Evolutionary conservation across 768 basidiomycete genomes (phyloP).

Genomic region (Kwoniella dendrophila): DNA sequence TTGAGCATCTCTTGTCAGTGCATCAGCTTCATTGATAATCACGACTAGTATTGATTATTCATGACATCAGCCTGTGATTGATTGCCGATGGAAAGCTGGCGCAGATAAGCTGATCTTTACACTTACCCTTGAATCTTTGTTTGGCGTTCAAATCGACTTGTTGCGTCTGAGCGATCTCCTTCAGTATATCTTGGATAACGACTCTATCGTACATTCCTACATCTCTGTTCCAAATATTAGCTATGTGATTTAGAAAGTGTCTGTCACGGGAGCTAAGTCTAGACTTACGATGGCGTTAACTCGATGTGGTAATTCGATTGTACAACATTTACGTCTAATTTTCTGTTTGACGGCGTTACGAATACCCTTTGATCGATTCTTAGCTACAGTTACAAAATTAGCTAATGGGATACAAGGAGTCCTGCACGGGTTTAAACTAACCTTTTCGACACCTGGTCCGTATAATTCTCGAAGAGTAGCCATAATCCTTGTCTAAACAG

Average conservation of each 20-base stretch:
- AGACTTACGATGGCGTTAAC: constrained; percentile 84
- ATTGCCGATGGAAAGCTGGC: neutral
- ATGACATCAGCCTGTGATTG: neutral
- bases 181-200: constrained; percentile 93
- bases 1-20: constrained; percentile 91
- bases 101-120: constrained; percentile 1
- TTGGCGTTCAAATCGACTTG: constrained; percentile 94
- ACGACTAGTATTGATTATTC: constrained; percentile 68
- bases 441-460: constrained; percentile 91
- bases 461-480: constrained; percentile 86
- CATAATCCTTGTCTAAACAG: constrained; percentile 72
- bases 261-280: neutral
- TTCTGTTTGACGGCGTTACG: constrained; percentile 87
- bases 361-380: constrained; percentile 98
- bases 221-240: constrained; percentile 64
- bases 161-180: constrained; percentile 98
- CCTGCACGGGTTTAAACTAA: constrained; percentile 51
- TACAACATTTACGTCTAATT: constrained; percentile 93
- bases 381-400: constrained; percentile 62
- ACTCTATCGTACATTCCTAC: constrained; percentile 92
- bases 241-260: neutral
- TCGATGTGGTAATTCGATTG: constrained; percentile 98
- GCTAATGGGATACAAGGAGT: neutral
- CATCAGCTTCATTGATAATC: constrained; percentile 96
- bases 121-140: constrained; percentile 90